A percentile compares a stretch with the other conserved stretches of the same genome.
Conservation (phyloP, 2,329 filamentous ascomycete genomes). For the Penicillium corylophilum region DNA sequence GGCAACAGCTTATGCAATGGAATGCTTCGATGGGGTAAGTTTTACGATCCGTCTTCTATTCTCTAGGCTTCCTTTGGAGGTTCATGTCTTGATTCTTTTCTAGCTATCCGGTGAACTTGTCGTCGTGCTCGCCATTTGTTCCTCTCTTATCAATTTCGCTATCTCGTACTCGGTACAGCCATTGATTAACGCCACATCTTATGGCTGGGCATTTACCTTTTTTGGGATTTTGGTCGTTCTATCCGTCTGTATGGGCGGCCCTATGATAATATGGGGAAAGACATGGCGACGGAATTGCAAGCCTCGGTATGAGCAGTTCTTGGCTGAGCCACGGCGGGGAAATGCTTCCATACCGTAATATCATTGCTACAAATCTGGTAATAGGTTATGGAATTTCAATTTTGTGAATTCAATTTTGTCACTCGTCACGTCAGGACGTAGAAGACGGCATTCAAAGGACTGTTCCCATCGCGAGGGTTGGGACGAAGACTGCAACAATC, state of each 20-base stretch:
- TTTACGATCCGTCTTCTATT: neutral
- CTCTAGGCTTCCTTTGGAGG: neutral
- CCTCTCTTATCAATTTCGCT: conserved; percentile 34
- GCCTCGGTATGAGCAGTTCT: conserved; percentile 27
- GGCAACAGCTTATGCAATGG: conserved; percentile 45
- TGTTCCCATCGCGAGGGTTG: no score
- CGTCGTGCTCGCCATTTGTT: conserved; percentile 39
- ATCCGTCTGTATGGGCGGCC: conserved; percentile 26
- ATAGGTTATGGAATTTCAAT: neutral
- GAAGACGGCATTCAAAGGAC: no score
- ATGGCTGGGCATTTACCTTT: conserved; percentile 36
- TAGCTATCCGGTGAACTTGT: conserved; percentile 41
- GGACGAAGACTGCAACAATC: no score
- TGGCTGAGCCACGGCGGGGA: conserved; percentile 19
- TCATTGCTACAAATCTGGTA: no score
- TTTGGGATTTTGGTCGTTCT: conserved; percentile 33
- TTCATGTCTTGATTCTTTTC: neutral
- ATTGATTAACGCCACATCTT: conserved; percentile 39
- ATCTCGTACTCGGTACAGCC: conserved; percentile 43
- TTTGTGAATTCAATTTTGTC: neutral
- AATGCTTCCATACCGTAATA: neutral
- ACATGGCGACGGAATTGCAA: conserved; percentile 30
- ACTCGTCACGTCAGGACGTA: no score
- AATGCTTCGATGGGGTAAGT: conserved; percentile 39
- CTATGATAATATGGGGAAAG: conserved; percentile 36